These are phyloP conservation scores for Tetradesmus lagerheimii DNA, from an alignment of 139 green algal species.

Conservation along the genomic window DNA sequence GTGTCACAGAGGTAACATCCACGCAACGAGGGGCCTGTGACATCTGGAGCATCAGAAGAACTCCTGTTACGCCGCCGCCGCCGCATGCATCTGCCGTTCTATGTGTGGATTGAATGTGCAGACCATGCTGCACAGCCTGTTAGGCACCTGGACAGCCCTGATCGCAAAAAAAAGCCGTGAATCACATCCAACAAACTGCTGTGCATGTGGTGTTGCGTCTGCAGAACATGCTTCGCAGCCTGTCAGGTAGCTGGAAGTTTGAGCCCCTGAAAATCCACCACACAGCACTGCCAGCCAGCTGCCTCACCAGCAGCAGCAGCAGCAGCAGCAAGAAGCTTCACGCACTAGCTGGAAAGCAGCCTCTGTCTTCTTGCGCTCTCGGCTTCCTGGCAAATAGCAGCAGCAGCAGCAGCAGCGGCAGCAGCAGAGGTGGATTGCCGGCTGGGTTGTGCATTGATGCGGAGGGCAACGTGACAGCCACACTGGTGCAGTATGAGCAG, in stretches of 20 bases:
- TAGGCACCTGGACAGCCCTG: too few species aligned
- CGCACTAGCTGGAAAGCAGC: not conserved
- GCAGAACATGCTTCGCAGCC: constrained; percentile 46
- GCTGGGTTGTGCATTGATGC: not conserved
- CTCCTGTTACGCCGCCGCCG: too few species aligned
- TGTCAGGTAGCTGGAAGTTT: constrained; percentile 20
- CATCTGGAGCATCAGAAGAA: too few species aligned
- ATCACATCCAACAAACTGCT: too few species aligned
- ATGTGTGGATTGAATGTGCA: too few species aligned
- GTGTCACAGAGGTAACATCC: too few species aligned
- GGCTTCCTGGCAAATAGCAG: not conserved
- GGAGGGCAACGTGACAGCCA: constrained; percentile 25
- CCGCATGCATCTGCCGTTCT: too few species aligned
- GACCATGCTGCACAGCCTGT: too few species aligned
- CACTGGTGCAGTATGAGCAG: constrained; percentile 39
- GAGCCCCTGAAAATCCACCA: constrained; percentile 19
- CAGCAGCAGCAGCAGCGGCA: not conserved
- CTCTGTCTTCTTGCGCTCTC: not conserved
- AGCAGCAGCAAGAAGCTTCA: not conserved
- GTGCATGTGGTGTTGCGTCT: not conserved
- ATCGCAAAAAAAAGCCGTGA: not conserved
- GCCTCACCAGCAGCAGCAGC: not conserved
- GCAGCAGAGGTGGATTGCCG: not conserved
- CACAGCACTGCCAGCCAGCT: not conserved
- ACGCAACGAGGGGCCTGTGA: too few species aligned